A percentile compares a stretch with the other conserved stretches of the same genome.
Evolutionary conservation across 345 rosid genomes (phyloP).

Genomic region (Arabis alpina): DNA sequence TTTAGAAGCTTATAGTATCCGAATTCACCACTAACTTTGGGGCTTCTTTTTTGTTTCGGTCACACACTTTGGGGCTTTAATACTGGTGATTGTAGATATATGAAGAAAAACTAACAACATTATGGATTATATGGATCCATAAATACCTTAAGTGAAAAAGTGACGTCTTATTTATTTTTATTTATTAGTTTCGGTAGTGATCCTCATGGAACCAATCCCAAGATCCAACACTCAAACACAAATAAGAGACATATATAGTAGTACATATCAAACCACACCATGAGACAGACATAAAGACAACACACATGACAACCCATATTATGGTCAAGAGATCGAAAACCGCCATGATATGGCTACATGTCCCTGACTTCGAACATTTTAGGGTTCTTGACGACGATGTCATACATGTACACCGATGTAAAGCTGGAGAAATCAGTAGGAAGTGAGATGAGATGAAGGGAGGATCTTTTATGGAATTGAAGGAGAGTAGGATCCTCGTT

Average conservation of each 20-base stretch:
- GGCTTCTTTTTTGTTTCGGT: too few relatives aligned
- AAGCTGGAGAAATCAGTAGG: slow-evolving; percentile 71
- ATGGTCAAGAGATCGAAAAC: background rate
- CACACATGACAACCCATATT: slow-evolving; percentile 2
- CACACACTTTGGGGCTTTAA: too few relatives aligned
- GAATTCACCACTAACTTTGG: too few relatives aligned
- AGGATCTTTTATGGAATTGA: slow-evolving; percentile 72
- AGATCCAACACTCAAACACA: too few relatives aligned
- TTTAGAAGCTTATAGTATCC: too few relatives aligned
- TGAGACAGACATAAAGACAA: background rate
- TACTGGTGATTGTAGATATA: too few relatives aligned
- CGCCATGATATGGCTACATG: slow-evolving; percentile 35
- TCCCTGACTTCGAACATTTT: slow-evolving; percentile 72
- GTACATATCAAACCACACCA: background rate
- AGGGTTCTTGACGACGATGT: slow-evolving; percentile 80
- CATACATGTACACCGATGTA: slow-evolving; percentile 80
- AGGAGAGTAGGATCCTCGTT: slow-evolving; percentile 67
- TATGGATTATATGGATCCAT: too few relatives aligned
- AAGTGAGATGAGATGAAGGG: slow-evolving; percentile 73
- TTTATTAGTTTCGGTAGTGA: too few relatives aligned
- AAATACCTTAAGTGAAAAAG: too few relatives aligned
- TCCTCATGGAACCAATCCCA: too few relatives aligned
- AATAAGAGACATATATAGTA: background rate
- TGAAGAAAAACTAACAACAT: too few relatives aligned
- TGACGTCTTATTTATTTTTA: too few relatives aligned